These are phyloP conservation scores for Falciphora oryzae DNA, from an alignment of 2,329 filamentous ascomycete genomes.

Conservation along the genomic window DNA sequence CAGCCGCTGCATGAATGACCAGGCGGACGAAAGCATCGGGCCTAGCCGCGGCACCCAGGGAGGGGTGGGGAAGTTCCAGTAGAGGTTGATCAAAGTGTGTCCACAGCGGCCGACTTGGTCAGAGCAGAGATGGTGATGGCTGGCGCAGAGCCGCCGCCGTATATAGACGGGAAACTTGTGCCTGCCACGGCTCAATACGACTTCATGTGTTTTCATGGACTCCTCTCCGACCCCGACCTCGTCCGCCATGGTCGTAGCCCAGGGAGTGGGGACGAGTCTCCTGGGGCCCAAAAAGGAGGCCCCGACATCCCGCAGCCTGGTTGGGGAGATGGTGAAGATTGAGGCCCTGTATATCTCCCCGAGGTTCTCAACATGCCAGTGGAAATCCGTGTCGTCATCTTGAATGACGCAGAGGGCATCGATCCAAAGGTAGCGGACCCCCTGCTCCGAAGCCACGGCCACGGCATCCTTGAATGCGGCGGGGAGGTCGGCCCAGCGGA, in stretches of 20 bases:
- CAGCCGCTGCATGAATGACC: constrained; percentile 7
- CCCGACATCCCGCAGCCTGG: constrained; percentile 2
- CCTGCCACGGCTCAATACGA: constrained; percentile 1
- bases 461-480: constrained; percentile 9
- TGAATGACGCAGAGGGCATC: constrained; percentile 12
- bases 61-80: background rate
- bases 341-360: constrained; percentile 4
- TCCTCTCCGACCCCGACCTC: background rate
- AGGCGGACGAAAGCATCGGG: constrained; percentile 1
- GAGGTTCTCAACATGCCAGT: constrained; percentile 1
- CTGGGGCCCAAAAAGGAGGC: constrained; percentile 4
- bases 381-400: constrained; percentile 17
- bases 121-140: constrained; percentile 1
- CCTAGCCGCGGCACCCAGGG: constrained; percentile 1
- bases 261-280: background rate
- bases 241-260: background rate
- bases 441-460: constrained; percentile 6
- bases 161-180: constrained; percentile 7
- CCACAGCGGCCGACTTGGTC: background rate
- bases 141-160: background rate
- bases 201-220: constrained; percentile 5
- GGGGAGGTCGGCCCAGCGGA: constrained; percentile 10
- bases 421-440: constrained; percentile 11
- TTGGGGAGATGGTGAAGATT: constrained; percentile 2
- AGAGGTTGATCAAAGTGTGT: background rate